phyloP scores from a whole-genome alignment of 352 stramenopile species.

The Phytophthora aleatoria region DNA sequence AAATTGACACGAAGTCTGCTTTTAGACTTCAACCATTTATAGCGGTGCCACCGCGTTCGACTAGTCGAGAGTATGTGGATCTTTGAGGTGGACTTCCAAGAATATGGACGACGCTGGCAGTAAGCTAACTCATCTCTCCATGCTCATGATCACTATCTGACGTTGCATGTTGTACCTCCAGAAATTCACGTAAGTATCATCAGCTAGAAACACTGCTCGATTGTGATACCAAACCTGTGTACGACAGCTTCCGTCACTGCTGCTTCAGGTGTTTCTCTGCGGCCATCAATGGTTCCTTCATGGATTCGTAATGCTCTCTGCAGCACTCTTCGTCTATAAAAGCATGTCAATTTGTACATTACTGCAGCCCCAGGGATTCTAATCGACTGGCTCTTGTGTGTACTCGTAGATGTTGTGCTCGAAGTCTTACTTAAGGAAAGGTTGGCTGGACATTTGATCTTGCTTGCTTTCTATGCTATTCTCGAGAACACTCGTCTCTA shows the following conservation, averaged over 20 bases:
- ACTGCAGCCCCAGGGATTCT: neutral
- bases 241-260: constrained; percentile 51
- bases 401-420: constrained; percentile 48
- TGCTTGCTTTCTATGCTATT: constrained; percentile 64
- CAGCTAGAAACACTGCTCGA: neutral
- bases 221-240: neutral
- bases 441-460: constrained; percentile 62
- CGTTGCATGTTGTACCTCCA: neutral
- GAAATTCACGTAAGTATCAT: constrained; percentile 14
- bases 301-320: constrained; percentile 53
- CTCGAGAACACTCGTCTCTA: constrained; percentile 71
- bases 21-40: constrained; percentile 16
- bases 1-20: neutral
- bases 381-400: constrained; percentile 9
- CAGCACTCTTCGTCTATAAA: constrained; percentile 81
- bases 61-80: neutral
- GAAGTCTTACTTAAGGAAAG: constrained; percentile 52
- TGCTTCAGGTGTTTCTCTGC: constrained; percentile 74
- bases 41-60: neutral
- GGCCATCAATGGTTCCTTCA: constrained; percentile 73
- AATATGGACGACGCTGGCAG: constrained; percentile 9
- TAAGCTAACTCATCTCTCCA: neutral
- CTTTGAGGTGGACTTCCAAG: neutral
- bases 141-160: constrained; percentile 2
- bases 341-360: constrained; percentile 22